Evolutionary conservation across 768 basidiomycete species (phyloP).

Genomic region (Kwoniella mangroviensis): DNA sequence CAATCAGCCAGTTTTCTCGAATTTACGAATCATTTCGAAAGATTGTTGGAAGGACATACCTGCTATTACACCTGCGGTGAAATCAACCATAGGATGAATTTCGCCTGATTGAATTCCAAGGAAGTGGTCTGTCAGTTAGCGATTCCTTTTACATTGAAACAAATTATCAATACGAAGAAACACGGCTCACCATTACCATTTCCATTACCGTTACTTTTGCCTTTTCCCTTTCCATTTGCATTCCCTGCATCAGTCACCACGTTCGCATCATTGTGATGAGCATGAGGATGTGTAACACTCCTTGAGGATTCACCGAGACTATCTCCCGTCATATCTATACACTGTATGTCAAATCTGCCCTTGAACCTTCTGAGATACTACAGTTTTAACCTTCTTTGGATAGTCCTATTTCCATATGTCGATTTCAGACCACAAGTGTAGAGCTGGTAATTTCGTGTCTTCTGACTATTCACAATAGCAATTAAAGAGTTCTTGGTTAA

Average conservation of each 20-base stretch:
- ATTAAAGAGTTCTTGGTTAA: too few species aligned
- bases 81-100: slow-evolving; percentile 68
- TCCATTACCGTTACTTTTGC: slow-evolving; percentile 10
- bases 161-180: not conserved
- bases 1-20: not conserved
- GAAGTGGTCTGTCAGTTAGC: too few species aligned
- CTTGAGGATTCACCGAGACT: slow-evolving; percentile 7
- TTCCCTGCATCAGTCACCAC: not conserved
- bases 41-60: slow-evolving; percentile 53
- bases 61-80: slow-evolving; percentile 75
- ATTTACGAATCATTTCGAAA: too few species aligned
- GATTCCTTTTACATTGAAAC: too few species aligned
- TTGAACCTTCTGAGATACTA: too few species aligned
- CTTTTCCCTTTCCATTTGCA: slow-evolving; percentile 23
- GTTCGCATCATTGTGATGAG: not conserved
- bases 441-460: too few species aligned
- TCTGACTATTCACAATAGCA: too few species aligned
- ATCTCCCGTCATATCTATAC: slow-evolving; percentile 1
- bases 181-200: slow-evolving; percentile 10
- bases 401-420: too few species aligned
- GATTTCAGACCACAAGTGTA: too few species aligned
- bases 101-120: not conserved
- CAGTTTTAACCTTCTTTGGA: too few species aligned
- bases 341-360: not conserved
- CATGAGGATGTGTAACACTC: slow-evolving; percentile 10